Base-by-base conservation (phyloP, 139 green algal genomes). In the Astrephomene gubernaculifera region DNA sequence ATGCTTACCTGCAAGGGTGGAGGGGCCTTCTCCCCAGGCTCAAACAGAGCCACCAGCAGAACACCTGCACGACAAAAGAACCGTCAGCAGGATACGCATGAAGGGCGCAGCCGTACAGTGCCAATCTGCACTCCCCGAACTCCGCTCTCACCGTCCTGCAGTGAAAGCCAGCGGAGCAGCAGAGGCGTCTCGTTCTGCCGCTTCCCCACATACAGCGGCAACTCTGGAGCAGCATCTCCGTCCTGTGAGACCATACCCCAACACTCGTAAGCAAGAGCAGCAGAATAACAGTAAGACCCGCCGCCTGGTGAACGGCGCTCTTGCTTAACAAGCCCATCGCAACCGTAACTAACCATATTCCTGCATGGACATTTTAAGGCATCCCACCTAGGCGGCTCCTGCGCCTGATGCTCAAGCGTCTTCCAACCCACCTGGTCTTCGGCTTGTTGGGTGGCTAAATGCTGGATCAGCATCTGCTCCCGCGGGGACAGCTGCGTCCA, bases 401-500 rank as follows among this genome's bases (percentile, higher is more conserved):
- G n/a, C n/a, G n/a, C n/a, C n/a, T n/a, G n/a, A n/a, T n/a, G n/a
- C 49, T 57, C 49, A 57, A 17, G 29, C 63, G n/a, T 10, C 6
- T 41, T 9, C 7, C 7, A 19, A 70, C 33, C 31, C 35, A 69
- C 52, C 33, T 83, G n/a, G 27, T 83, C 35, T 25, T 49, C 14
- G 19, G 60, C 41, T 35, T 49, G n/a, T 31, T 83, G 76, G 8
- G 44, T 41, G 1, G 70, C 76, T n/a, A 91, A 61, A 49, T 89
- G 82, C 70, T 91, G 87, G 31, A 91, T 33, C 61, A 91, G 53
- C 38, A 88, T n/a, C 53, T 64, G 60, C 71, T 91, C 87, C 1
- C 73, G 75, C 7, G 87, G 83, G 14, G 41, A 49, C 33, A 67
- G 49, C 41, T 87, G 43, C 24, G 41, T 43, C 87, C 83, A 84